Conservation (phyloP, 2,329 filamentous ascomycete species). For the Diaporthe ampelina region DNA sequence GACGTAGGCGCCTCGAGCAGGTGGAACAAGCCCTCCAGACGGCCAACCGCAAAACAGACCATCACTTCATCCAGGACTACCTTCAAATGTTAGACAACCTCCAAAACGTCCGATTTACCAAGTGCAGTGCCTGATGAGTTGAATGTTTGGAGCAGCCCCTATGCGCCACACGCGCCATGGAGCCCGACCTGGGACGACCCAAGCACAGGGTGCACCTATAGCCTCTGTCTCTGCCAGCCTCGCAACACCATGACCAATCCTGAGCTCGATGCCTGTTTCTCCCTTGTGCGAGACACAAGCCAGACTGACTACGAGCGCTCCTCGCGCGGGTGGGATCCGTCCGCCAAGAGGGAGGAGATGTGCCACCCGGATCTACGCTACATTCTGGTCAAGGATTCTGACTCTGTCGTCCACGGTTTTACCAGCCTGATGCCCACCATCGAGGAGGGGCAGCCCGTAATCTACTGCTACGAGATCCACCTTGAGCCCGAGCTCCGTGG, state of each 20-base stretch:
- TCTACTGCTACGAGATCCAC: constrained; percentile 87
- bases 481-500: constrained; percentile 69
- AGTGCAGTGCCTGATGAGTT: background rate
- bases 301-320: constrained; percentile 74
- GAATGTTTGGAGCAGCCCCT: background rate
- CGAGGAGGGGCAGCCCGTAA: constrained; percentile 74
- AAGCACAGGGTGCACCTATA: constrained; percentile 55
- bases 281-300: constrained; percentile 74
- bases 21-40: constrained; percentile 31
- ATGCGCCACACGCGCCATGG: constrained; percentile 45
- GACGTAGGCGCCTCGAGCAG: constrained; percentile 18
- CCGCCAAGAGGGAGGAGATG: constrained; percentile 77
- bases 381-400: constrained; percentile 66
- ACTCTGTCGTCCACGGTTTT: constrained; percentile 63
- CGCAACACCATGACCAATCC: constrained; percentile 55
- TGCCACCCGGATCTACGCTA: constrained; percentile 76
- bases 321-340: constrained; percentile 72
- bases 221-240: constrained; percentile 56
- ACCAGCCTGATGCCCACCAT: constrained; percentile 80
- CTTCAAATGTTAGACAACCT: constrained; percentile 26
- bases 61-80: constrained; percentile 31
- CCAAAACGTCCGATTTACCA: background rate
- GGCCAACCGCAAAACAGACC: constrained; percentile 28
- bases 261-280: constrained; percentile 68
- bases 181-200: constrained; percentile 65